These are phyloP conservation scores for Agarophyton chilense DNA, from an alignment of 23 red algal species.

Conservation along the genomic window DNA sequence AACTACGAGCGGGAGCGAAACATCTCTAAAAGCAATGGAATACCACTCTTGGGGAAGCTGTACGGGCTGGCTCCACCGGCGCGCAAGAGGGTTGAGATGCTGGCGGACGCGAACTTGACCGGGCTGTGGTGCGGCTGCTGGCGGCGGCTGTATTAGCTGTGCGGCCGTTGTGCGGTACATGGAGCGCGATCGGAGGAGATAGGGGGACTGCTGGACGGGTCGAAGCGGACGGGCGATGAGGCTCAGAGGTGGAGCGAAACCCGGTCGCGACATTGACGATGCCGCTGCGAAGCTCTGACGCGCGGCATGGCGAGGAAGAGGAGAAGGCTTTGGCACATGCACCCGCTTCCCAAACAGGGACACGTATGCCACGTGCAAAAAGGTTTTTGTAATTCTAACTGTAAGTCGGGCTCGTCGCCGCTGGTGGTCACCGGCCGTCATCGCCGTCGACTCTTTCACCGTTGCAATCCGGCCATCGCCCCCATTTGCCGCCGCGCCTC, in stretches of 20 bases:
- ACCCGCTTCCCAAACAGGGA: too few relatives aligned
- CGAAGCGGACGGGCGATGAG: neutral
- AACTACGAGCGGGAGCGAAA: conserved; percentile 59
- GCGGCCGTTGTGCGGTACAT: conserved; percentile 10
- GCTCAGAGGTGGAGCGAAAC: neutral
- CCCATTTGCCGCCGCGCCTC: neutral
- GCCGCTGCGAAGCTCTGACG: too few relatives aligned
- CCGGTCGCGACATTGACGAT: neutral
- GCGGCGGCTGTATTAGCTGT: conserved; percentile 46
- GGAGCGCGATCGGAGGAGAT: neutral
- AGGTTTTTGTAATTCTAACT: too few relatives aligned
- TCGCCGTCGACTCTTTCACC: neutral
- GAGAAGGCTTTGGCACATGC: too few relatives aligned
- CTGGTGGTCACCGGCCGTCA: neutral
- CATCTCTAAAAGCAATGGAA: conserved; percentile 35
- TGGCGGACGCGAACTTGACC: conserved; percentile 85
- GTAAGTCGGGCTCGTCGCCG: neutral
- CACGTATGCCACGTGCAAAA: too few relatives aligned
- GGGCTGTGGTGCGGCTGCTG: neutral
- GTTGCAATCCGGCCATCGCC: neutral
- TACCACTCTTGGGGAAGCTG: conserved; percentile 60
- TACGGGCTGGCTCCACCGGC: conserved; percentile 57
- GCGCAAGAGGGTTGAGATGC: conserved; percentile 94
- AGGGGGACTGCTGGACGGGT: neutral
- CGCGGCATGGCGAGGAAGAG: too few relatives aligned